Conservation (phyloP, 352 stramenopile genomes). For the Globisporangium sylvaticum region DNA sequence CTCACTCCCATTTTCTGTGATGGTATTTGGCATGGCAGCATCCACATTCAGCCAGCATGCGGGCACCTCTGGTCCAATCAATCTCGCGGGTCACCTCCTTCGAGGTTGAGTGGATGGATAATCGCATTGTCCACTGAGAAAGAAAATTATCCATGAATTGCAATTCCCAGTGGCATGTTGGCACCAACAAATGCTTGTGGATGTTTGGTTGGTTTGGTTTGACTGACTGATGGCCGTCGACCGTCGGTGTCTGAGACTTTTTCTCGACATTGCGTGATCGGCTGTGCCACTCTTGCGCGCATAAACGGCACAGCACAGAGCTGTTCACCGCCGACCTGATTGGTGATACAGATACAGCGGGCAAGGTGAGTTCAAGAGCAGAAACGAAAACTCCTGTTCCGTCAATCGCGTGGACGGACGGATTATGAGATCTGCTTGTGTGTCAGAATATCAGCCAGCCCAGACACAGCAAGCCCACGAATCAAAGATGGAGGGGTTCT, state of each 20-base stretch:
- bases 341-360: not conserved
- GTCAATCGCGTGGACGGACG: not conserved
- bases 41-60: not conserved
- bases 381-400: not conserved
- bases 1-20: not conserved
- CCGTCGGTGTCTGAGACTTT: not conserved
- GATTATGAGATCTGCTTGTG: not conserved
- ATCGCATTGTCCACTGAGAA: not conserved
- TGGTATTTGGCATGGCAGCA: not conserved
- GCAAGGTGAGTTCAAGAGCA: not conserved
- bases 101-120: not conserved
- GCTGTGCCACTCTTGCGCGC: not conserved
- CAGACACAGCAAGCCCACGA: too few relatives aligned
- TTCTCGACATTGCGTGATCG: not conserved
- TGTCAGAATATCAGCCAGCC: not conserved
- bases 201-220: not conserved
- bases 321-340: not conserved
- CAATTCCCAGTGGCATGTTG: not conserved
- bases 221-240: not conserved
- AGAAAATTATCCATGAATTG: not conserved
- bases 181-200: not conserved
- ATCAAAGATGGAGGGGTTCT: not conserved
- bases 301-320: not conserved
- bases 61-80: not conserved
- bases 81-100: not conserved